Evolutionary conservation across 352 stramenopile species (phyloP), one percentile per base, ranked within the genome.

Genomic region (Globisporangium cederbergense): DNA sequence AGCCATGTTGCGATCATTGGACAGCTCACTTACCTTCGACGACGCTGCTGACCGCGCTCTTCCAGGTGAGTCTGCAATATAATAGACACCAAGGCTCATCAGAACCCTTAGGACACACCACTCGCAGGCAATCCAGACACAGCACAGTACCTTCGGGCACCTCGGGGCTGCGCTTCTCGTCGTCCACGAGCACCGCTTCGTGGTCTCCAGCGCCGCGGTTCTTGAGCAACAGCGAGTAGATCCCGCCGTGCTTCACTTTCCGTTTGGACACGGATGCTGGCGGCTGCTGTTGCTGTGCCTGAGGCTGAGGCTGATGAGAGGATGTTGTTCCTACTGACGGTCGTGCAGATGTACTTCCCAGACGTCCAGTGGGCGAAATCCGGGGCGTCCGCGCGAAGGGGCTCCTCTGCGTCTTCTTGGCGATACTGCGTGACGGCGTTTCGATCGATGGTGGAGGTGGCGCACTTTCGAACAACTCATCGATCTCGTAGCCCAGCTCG

Each of bases 181-280:
- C 55, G 58, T 87, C 73, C 8, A 91, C 60, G 4, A 91, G 75
- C n/a, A 78, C 60, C 1, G 83, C 73, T 43, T 86, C 78, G 38
- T 86, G 68, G 58, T 81, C 76, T 22, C 57, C 62, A 16, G 61
- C 53, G 14, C 69, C 50, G 58, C 73, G 75, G 62, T 88, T 86
- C 69, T 90, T 88, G 25, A 93, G 69, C 46, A 93, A 59, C 42
- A 93, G 62, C 47, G 85, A 86, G 66, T 93, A 93, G 53, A 93
- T 91, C 2, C 85, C 85, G 13, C 85, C 85, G 49, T 93, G 85
- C 16, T 83, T 88, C 25, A 77, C 64, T 58, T 93, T 90, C 13
- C 66, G 62, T 62, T 81, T 78, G 5, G 73, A 62, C 34, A 82
- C 77, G 1, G 74, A 60, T 22, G 54, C 38, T 30, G 45, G 49